A percentile compares a stretch with the other conserved stretches of the same genome.
Conservation (phyloP, 2,329 filamentous ascomycete genomes). For the Penicillium sp. region DNA sequence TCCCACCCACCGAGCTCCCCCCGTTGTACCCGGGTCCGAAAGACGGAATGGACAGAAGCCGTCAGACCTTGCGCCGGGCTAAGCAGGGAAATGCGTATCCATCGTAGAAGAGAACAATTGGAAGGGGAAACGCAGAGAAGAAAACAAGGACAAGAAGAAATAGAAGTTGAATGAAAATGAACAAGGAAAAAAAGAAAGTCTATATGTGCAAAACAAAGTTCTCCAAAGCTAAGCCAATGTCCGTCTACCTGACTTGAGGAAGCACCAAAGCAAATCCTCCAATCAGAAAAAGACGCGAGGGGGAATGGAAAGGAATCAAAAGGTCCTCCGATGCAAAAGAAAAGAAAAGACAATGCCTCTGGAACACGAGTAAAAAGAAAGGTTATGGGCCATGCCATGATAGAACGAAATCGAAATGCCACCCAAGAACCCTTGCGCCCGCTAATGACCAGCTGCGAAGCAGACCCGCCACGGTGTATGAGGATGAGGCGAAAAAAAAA, state of each 20-base stretch:
- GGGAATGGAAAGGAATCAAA: neutral
- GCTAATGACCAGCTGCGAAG: slow-evolving; percentile 38
- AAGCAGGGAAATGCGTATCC: neutral
- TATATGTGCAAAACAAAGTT: slow-evolving; percentile 15
- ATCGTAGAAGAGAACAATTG: neutral
- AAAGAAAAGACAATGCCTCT: neutral
- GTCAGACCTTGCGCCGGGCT: neutral
- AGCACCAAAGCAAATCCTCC: slow-evolving; percentile 2
- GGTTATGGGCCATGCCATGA: slow-evolving; percentile 17
- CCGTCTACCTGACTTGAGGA: neutral
- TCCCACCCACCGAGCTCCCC: neutral
- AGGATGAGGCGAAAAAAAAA: slow-evolving; percentile 21
- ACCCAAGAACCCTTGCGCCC: slow-evolving; percentile 37
- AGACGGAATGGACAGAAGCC: neutral
- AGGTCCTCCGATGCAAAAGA: neutral
- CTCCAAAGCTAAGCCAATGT: slow-evolving; percentile 3
- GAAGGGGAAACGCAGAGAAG: neutral
- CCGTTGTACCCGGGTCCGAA: neutral
- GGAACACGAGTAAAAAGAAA: neutral
- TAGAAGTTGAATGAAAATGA: neutral
- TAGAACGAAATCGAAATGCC: slow-evolving; percentile 27
- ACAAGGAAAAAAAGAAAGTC: slow-evolving; percentile 10
- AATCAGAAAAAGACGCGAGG: neutral
- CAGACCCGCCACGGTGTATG: slow-evolving; percentile 27
- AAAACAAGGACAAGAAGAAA: neutral